Conservation (phyloP, 108 stramenopile genomes). For the Pseudonitzschia multistriata region DNA sequence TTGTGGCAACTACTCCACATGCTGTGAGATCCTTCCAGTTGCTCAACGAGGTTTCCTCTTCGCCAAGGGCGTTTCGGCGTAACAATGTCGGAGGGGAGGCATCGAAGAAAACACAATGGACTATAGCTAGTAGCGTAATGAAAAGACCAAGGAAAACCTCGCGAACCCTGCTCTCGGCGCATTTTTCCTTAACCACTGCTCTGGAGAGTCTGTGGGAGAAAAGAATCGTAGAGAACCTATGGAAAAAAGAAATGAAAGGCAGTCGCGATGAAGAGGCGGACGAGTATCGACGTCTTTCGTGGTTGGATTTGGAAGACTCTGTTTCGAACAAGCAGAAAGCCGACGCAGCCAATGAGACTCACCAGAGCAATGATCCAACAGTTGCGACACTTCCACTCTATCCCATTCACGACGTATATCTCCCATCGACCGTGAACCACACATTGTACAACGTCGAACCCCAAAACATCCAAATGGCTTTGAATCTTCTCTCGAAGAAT, state of each 20-base stretch:
- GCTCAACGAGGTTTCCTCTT: too few relatives aligned
- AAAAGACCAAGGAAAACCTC: neutral
- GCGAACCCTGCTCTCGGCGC: slow-evolving; percentile 6
- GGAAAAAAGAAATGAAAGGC: neutral
- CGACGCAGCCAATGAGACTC: neutral
- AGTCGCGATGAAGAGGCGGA: neutral
- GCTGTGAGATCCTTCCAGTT: too few relatives aligned
- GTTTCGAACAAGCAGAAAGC: too few relatives aligned
- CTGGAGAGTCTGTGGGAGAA: slow-evolving; percentile 6
- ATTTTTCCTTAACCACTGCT: slow-evolving; percentile 5
- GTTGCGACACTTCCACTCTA: slow-evolving; percentile 54
- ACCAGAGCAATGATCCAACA: neutral
- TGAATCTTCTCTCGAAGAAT: slow-evolving; percentile 25
- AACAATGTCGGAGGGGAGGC: too few relatives aligned
- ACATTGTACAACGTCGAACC: slow-evolving; percentile 73
- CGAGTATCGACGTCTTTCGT: neutral
- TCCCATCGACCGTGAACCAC: slow-evolving; percentile 50
- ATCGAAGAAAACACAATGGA: too few relatives aligned
- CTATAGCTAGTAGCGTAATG: neutral
- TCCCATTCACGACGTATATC: slow-evolving; percentile 57
- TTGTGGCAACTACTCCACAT: too few relatives aligned
- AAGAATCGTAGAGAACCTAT: neutral
- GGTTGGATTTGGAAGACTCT: neutral
- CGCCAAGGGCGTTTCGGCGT: too few relatives aligned
- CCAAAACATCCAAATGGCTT: slow-evolving; percentile 72